Percentiles rank a stretch among this genome's conserved stretches.
Conservation (phyloP, 2,329 filamentous ascomycete species). For the Aspergillus thermomutatus region DNA sequence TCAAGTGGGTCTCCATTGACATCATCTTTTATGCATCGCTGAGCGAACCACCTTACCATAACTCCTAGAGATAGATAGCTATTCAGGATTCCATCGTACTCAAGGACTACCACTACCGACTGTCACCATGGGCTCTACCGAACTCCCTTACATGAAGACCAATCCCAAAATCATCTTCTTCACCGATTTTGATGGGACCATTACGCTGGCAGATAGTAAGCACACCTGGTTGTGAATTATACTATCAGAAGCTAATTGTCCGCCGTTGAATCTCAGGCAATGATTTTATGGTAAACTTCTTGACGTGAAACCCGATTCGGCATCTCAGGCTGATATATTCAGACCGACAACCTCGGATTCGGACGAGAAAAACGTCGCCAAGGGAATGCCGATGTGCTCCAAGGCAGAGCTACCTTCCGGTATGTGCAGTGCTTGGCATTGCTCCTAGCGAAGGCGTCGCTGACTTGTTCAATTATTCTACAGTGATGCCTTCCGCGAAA, state of each 20-base stretch:
- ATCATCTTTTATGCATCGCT: neutral
- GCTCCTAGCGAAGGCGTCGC: neutral
- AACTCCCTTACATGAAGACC: slow-evolving; percentile 42
- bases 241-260: slow-evolving; percentile 10
- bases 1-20: neutral
- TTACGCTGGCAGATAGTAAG: slow-evolving; percentile 69
- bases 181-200: slow-evolving; percentile 97
- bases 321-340: slow-evolving; percentile 47
- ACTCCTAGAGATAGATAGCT: neutral
- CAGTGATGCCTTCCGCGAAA: slow-evolving; percentile 77
- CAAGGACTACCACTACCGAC: neutral
- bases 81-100: neutral
- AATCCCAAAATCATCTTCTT: slow-evolving; percentile 95
- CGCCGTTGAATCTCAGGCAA: slow-evolving; percentile 47
- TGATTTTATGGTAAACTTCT: slow-evolving; percentile 56
- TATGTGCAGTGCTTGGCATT: slow-evolving; percentile 24
- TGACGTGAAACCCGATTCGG: neutral
- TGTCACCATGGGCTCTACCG: slow-evolving; percentile 28
- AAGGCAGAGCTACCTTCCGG: slow-evolving; percentile 69
- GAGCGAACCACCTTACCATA: neutral
- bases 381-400: slow-evolving; percentile 74
- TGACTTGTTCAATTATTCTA: slow-evolving; percentile 5
- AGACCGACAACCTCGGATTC: slow-evolving; percentile 88
- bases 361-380: slow-evolving; percentile 67
- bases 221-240: slow-evolving; percentile 10